These are phyloP conservation scores for Rutstroemia sp. DNA, from an alignment of 2,329 filamentous ascomycete genomes.

Conservation along the genomic window DNA sequence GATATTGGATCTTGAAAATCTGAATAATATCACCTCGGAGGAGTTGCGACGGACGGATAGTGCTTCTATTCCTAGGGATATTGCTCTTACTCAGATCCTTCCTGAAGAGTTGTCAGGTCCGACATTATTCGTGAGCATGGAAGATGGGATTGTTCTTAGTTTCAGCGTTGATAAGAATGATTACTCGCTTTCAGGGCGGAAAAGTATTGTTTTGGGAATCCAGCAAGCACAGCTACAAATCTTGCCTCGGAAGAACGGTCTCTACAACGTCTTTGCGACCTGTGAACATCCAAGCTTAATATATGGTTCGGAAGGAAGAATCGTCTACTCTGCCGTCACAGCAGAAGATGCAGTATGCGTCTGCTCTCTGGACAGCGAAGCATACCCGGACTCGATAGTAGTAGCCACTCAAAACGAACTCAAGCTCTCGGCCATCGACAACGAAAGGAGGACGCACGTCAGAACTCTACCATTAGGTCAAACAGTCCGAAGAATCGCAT, in stretches of 20 bases:
- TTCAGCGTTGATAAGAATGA: constrained; percentile 61
- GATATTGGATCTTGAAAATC: constrained; percentile 59
- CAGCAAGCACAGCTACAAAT: constrained; percentile 76
- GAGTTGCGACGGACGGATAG: constrained; percentile 55
- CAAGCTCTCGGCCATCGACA: constrained; percentile 74
- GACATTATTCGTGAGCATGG: constrained; percentile 82
- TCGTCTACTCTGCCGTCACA: constrained; percentile 90
- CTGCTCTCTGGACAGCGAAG: constrained; percentile 73
- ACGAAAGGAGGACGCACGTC: constrained; percentile 80
- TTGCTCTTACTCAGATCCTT: constrained; percentile 73
- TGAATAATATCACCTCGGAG: constrained; percentile 60
- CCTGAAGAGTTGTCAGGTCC: constrained; percentile 50
- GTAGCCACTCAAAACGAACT: constrained; percentile 72
- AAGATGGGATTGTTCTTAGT: constrained; percentile 83
- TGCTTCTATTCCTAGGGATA: constrained; percentile 73
- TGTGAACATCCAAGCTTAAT: constrained; percentile 93
- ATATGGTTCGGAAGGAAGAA: constrained; percentile 78
- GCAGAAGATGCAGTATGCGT: constrained; percentile 78
- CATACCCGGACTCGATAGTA: constrained; percentile 73
- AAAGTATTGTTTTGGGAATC: constrained; percentile 77
- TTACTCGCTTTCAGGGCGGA: constrained; percentile 62
- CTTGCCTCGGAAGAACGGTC: constrained; percentile 58
- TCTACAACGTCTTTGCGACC: constrained; percentile 82
- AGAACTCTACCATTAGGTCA: constrained; percentile 71
- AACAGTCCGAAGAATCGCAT: constrained; percentile 80